A percentile compares a stretch with the other conserved stretches of the same genome.
phyloP scores from a whole-genome alignment of 495 filamentous ascomycete genomes.

The Clohesyomyces aquaticus region DNA sequence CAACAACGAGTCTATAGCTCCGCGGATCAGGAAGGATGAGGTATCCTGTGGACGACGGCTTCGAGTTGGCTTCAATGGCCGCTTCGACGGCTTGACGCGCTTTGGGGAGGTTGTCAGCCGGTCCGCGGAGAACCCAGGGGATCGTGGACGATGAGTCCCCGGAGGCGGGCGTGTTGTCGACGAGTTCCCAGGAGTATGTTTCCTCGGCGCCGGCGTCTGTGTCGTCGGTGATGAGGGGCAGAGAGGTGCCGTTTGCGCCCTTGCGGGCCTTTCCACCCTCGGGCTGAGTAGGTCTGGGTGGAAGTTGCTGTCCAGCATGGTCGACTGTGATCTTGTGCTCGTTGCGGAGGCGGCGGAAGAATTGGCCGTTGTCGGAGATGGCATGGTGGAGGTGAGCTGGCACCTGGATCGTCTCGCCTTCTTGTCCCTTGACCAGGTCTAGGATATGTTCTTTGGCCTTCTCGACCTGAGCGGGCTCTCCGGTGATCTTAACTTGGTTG shows the following conservation, averaged over 20 bases:
- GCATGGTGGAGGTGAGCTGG: constrained; percentile 79
- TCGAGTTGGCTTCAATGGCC: constrained; percentile 72
- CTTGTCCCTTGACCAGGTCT: constrained; percentile 77
- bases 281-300: constrained; percentile 61
- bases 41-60: constrained; percentile 77
- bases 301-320: constrained; percentile 77
- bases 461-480: constrained; percentile 74
- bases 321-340: constrained; percentile 87
- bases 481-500: constrained; percentile 78
- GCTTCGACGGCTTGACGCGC: constrained; percentile 75
- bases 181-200: constrained; percentile 76
- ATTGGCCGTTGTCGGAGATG: constrained; percentile 84
- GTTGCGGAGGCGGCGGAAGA: constrained; percentile 84
- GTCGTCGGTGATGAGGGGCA: constrained; percentile 82
- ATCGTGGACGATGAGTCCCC: constrained; percentile 68
- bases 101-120: constrained; percentile 70
- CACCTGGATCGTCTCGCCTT: constrained; percentile 82
- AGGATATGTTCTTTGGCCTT: constrained; percentile 84
- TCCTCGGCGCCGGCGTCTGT: constrained; percentile 55
- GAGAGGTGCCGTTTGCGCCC: constrained; percentile 57
- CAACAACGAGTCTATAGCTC: constrained; percentile 88
- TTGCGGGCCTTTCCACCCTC: constrained; percentile 44
- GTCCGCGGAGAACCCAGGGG: constrained; percentile 87
- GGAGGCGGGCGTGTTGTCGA: constrained; percentile 57
- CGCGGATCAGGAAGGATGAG: constrained; percentile 86